Evolutionary conservation across 495 filamentous ascomycete species (phyloP), one percentile per base, ranked within the genome.

Genomic region (Xylaria curta): DNA sequence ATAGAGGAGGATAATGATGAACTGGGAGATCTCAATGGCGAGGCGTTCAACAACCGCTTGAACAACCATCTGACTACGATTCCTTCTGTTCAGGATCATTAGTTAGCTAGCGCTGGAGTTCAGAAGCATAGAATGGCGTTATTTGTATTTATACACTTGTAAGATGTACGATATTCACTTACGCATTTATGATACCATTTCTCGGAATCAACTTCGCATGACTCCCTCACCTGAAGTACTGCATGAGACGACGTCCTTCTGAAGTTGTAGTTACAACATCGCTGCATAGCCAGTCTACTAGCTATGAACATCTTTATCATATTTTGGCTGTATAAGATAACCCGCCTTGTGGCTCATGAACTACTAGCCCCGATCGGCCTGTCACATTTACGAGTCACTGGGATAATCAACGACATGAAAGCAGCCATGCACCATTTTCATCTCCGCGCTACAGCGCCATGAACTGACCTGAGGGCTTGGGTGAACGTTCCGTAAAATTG

Each of bases 1-100:
- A 33, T 56, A 15, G 77, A 78, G 0, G 68, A 66, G 28, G 62
- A 28, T n/a, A 28, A 51, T n/a, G 62, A 66, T 28, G 62, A 44
- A 19, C 17, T 66, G 26, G 62, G 42, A 19, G 61, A 66, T 24
- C 46, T 66, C 15, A 49, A 4, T 13, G 42, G 10, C 13, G 44
- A 66, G 44, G 62, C 62, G 7, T 7, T 66, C 17, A 51, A 66
- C 26, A 66, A 66, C 13, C 26, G 42, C 8, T 51, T 66, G 13
- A 33, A 21, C 0, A 66, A 51, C 17, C 21, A 66, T 21, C 10
- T 66, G 46, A 66, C 62, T 19, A 66, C 62, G 3, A 66, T 66
- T 51, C 62, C 62, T 47, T 66, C 62, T 33, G 62, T 51, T 0
- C 62, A 66, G 38, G 44, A 66, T 21, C 58, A 26, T 42, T 62